Evolutionary conservation across 1,284 basidiomycete species (phyloP).

Genomic region (Ustanciosporium gigantosporum): DNA sequence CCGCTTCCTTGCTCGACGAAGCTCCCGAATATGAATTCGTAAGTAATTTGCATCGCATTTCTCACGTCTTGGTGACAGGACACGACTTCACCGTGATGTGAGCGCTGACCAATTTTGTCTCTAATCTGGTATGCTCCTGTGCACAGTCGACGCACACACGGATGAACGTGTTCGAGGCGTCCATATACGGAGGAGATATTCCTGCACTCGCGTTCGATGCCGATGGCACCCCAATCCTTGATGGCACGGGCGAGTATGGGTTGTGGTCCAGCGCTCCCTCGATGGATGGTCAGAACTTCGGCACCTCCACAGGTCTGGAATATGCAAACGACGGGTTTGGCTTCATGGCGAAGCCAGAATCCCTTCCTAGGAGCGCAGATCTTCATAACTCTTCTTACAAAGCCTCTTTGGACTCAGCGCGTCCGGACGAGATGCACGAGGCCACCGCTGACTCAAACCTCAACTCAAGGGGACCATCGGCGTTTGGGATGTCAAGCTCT

Average conservation of each 20-base stretch:
- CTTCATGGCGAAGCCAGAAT: slow-evolving; percentile 5
- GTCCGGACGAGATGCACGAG: slow-evolving; percentile 8
- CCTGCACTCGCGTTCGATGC: slow-evolving; percentile 22
- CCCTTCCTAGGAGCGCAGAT: slow-evolving; percentile 20
- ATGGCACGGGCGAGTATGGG: slow-evolving; percentile 13
- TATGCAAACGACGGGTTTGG: slow-evolving; percentile 14
- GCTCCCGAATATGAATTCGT: slow-evolving; percentile 56
- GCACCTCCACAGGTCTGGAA: slow-evolving; percentile 10
- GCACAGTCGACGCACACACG: slow-evolving; percentile 52
- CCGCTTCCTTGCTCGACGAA: slow-evolving; percentile 50
- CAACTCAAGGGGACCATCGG: slow-evolving; percentile 3
- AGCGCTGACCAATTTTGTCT: too few species aligned
- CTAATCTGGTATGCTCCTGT: too few species aligned
- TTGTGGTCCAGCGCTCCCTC: slow-evolving; percentile 20
- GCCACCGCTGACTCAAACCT: slow-evolving; percentile 7
- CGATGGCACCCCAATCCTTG: slow-evolving; percentile 21
- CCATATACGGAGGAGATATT: slow-evolving; percentile 15
- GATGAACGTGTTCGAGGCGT: slow-evolving; percentile 50
- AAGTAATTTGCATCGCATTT: slow-evolving; percentile 11
- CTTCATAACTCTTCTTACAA: slow-evolving; percentile 7
- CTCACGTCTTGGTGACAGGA: neutral
- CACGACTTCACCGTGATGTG: too few species aligned
- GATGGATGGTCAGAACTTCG: slow-evolving; percentile 9
- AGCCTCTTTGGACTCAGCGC: slow-evolving; percentile 6
- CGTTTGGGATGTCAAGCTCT: neutral